These are phyloP conservation scores for Alisma plantagoaquatica DNA, from an alignment of 106 monocot species.

Conservation along the genomic window DNA sequence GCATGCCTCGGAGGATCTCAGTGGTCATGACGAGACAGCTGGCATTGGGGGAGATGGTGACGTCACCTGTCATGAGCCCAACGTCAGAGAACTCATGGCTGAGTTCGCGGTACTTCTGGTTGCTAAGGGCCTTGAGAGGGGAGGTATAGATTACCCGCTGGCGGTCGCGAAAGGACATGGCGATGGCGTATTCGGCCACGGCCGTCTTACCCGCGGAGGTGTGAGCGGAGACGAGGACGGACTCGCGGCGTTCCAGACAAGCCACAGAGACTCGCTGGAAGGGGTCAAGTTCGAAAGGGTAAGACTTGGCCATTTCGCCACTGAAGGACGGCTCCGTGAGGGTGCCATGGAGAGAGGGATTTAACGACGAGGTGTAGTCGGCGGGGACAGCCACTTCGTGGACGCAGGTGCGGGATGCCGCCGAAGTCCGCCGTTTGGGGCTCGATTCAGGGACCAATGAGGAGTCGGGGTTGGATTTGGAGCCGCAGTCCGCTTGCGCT, in stretches of 20 bases:
- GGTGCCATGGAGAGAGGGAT: constrained; percentile 49
- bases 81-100: constrained; percentile 83
- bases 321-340: constrained; percentile 47
- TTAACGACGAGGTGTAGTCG: constrained; percentile 33
- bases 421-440: constrained; percentile 18
- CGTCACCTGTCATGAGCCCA: no score
- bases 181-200: constrained; percentile 83
- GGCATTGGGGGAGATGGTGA: no score
- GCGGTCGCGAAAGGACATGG: constrained; percentile 79
- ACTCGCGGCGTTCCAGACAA: constrained; percentile 79
- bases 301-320: constrained; percentile 74
- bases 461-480: background rate
- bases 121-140: constrained; percentile 78
- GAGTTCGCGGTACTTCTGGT: constrained; percentile 88
- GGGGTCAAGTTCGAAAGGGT: constrained; percentile 69
- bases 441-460: background rate
- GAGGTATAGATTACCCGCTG: constrained; percentile 88
- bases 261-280: constrained; percentile 76
- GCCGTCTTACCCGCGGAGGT: constrained; percentile 92
- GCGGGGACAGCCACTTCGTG: constrained; percentile 82
- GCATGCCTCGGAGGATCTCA: no score
- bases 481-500: constrained; percentile 2
- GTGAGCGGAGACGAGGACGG: constrained; percentile 86
- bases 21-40: no score
- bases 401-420: constrained; percentile 75